phyloP scores from a whole-genome alignment of 1,284 basidiomycete genomes.

The Porodaedalea pini region DNA sequence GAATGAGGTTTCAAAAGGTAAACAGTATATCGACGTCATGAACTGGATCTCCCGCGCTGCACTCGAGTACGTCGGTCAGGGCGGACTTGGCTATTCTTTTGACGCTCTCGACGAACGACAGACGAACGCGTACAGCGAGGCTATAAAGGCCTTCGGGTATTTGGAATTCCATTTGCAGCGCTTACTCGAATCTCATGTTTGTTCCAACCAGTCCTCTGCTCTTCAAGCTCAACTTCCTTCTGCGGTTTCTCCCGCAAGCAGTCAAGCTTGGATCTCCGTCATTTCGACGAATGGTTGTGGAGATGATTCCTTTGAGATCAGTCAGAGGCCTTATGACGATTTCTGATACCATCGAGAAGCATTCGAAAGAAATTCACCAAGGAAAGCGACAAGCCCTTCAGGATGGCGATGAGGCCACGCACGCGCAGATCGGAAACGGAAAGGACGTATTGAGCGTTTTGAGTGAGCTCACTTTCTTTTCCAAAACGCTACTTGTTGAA shows the following conservation, averaged over 20 bases:
- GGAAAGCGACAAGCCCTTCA: conserved; percentile 25
- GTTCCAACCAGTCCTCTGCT: not conserved
- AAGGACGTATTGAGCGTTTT: conserved; percentile 33
- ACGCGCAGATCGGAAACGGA: conserved; percentile 27
- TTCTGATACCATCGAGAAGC: not conserved
- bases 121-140: conserved; percentile 12
- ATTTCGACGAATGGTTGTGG: conserved; percentile 13
- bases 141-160: conserved; percentile 10
- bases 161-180: not conserved
- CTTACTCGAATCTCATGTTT: not conserved
- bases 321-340: not conserved
- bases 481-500: too few species aligned
- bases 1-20: conserved; percentile 17
- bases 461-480: conserved; percentile 21
- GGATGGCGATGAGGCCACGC: conserved; percentile 22
- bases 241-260: not conserved
- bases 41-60: conserved; percentile 34
- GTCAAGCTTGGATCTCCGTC: conserved; percentile 5
- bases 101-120: conserved; percentile 26
- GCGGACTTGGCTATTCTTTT: conserved; percentile 36
- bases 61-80: conserved; percentile 36
- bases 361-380: conserved; percentile 5
- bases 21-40: conserved; percentile 31
- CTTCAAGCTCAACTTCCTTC: not conserved
- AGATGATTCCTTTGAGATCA: conserved; percentile 6